A percentile compares a stretch with the other conserved stretches of the same genome.
These are phyloP conservation scores for Talaromyces sp. DNA, from an alignment of 2,329 filamentous ascomycete genomes.

Conservation along the genomic window DNA sequence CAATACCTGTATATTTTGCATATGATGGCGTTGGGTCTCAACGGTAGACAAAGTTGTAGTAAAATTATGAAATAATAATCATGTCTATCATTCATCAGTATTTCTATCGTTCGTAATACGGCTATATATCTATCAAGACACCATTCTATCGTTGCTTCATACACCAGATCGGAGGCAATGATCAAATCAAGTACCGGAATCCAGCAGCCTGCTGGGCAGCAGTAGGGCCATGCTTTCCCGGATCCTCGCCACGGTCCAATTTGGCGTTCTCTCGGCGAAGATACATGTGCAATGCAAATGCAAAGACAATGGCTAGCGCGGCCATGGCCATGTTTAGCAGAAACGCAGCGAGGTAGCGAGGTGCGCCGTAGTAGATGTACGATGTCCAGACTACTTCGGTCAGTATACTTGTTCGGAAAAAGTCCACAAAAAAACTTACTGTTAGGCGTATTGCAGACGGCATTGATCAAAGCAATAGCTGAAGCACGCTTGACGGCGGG, in stretches of 20 bases:
- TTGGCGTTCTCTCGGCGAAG: slow-evolving; percentile 25
- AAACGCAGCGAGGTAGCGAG: slow-evolving; percentile 26
- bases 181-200: slow-evolving; percentile 20
- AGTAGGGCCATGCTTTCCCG: slow-evolving; percentile 24
- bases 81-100: neutral
- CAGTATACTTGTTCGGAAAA: neutral
- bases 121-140: neutral
- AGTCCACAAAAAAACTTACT: slow-evolving; percentile 8
- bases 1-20: neutral
- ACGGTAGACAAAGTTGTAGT: neutral
- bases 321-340: slow-evolving; percentile 24
- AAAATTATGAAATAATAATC: neutral
- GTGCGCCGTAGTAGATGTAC: slow-evolving; percentile 25
- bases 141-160: neutral
- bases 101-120: neutral
- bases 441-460: slow-evolving; percentile 21
- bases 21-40: neutral
- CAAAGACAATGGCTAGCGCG: slow-evolving; percentile 22
- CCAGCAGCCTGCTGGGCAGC: slow-evolving; percentile 22
- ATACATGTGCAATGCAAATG: slow-evolving; percentile 22
- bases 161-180: neutral
- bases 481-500: slow-evolving; percentile 21
- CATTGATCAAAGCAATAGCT: slow-evolving; percentile 21
- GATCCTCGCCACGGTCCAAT: slow-evolving; percentile 22
- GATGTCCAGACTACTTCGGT: slow-evolving; percentile 21